These are phyloP conservation scores for Phytophthora europaea DNA, from an alignment of 352 stramenopile genomes.

Conservation along the genomic window DNA sequence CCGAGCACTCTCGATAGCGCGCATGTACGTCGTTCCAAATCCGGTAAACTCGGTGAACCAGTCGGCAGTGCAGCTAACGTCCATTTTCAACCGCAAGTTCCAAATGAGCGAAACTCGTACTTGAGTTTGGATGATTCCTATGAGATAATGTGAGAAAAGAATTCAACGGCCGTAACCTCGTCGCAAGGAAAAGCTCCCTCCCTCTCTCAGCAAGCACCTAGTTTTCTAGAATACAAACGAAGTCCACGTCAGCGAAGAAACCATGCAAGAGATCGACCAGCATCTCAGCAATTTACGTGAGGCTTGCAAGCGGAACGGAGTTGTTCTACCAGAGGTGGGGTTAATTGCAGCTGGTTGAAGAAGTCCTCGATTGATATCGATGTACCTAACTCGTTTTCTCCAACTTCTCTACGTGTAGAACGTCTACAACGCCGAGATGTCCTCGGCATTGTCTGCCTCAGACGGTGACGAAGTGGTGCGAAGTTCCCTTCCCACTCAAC, in stretches of 20 bases:
- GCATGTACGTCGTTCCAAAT: slow-evolving; percentile 24
- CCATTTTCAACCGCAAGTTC: not conserved
- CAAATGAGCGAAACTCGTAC: too few relatives aligned
- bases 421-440: slow-evolving; percentile 12
- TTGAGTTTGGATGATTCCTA: not conserved
- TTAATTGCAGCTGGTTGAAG: not conserved
- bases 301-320: slow-evolving; percentile 11
- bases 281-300: slow-evolving; percentile 17
- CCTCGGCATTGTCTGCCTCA: slow-evolving; percentile 2
- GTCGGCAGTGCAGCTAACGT: not conserved
- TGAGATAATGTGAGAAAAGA: not conserved
- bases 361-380: not conserved
- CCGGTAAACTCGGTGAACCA: slow-evolving; percentile 13
- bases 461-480: slow-evolving; percentile 22
- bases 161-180: not conserved
- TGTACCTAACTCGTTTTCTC: not conserved
- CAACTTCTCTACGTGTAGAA: slow-evolving; percentile 3
- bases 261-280: slow-evolving; percentile 16
- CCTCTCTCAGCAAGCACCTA: not conserved
- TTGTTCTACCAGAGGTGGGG: slow-evolving; percentile 19
- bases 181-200: slow-evolving; percentile 10
- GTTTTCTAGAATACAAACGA: not conserved
- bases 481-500: not conserved
- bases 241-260: not conserved
- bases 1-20: slow-evolving; percentile 13